phyloP scores from a whole-genome alignment of 495 filamentous ascomycete genomes.

The Penicillium dipodomyicola region DNA sequence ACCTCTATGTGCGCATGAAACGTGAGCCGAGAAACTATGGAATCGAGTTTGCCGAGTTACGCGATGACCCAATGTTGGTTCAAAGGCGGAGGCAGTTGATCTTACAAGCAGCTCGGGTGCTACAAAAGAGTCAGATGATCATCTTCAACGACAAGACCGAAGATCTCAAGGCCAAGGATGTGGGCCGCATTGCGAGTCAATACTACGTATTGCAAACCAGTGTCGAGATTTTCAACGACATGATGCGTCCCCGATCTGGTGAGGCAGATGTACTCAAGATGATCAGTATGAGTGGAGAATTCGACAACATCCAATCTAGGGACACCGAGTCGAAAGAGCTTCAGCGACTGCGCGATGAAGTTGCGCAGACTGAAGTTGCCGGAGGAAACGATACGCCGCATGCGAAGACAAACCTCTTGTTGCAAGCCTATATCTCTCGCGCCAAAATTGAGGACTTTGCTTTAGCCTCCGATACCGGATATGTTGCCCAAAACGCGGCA shows the following conservation, averaged over 20 bases:
- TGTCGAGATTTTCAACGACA: conserved; percentile 89
- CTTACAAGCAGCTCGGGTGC: conserved; percentile 77
- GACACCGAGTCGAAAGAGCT: conserved; percentile 86
- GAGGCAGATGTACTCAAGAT: conserved; percentile 91
- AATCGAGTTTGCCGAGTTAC: conserved; percentile 90
- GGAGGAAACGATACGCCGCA: conserved; percentile 75
- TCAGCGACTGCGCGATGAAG: conserved; percentile 58
- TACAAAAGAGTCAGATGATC: conserved; percentile 96
- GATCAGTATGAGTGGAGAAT: conserved; percentile 95
- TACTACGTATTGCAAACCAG: conserved; percentile 92
- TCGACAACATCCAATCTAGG: conserved; percentile 90
- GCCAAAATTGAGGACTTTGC: conserved; percentile 89
- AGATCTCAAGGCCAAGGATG: conserved; percentile 86
- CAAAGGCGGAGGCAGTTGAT: conserved; percentile 77
- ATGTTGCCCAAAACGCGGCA: conserved; percentile 92
- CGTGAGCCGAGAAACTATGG: conserved; percentile 88
- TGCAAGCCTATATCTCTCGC: conserved; percentile 93
- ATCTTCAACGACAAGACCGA: conserved; percentile 94
- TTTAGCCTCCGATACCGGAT: conserved; percentile 83
- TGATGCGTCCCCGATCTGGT: conserved; percentile 77
- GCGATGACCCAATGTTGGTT: conserved; percentile 81
- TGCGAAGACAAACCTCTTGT: conserved; percentile 89
- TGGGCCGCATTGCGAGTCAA: conserved; percentile 94
- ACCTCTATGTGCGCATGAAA: conserved; percentile 94
- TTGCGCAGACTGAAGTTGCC: conserved; percentile 68